Conservation (phyloP, 805 yeast genomes). For the Metschnikowia baotianmanensis region DNA sequence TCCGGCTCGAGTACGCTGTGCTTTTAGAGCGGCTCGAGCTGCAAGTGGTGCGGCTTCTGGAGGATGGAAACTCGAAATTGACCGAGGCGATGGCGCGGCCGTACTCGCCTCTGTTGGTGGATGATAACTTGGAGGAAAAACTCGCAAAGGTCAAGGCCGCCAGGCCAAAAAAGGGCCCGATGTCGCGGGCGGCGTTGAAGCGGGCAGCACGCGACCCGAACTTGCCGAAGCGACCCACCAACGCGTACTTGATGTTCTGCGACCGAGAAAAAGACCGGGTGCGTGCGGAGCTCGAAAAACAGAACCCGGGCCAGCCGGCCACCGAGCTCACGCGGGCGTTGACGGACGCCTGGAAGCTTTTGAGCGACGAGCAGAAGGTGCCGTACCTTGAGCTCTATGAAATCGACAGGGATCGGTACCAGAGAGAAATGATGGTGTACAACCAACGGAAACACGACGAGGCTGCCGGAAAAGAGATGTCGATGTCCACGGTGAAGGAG, state of each 20-base stretch:
- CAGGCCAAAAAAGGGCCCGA: constrained; percentile 16
- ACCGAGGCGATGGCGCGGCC: constrained; percentile 40
- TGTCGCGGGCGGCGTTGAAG: constrained; percentile 20
- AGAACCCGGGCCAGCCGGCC: constrained; percentile 42
- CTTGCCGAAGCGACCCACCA: constrained; percentile 85
- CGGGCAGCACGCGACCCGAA: constrained; percentile 69
- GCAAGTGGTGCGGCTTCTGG: constrained; percentile 37
- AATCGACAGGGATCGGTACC: constrained; percentile 74
- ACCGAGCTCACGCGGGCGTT: constrained; percentile 72
- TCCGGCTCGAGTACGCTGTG: constrained; percentile 79
- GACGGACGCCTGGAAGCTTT: constrained; percentile 82
- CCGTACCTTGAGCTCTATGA: constrained; percentile 75
- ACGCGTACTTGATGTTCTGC: constrained; percentile 85
- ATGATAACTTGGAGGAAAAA: constrained; percentile 27
- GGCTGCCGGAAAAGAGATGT: not conserved
- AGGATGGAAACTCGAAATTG: constrained; percentile 20
- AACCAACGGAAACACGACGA: constrained; percentile 19
- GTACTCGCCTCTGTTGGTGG: constrained; percentile 36
- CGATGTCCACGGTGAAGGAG: not conserved
- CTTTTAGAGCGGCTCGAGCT: constrained; percentile 72
- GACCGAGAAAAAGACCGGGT: constrained; percentile 79
- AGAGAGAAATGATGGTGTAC: constrained; percentile 64
- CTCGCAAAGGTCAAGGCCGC: constrained; percentile 15
- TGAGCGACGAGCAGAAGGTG: constrained; percentile 64
- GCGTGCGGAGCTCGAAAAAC: constrained; percentile 53